Evolutionary conservation across 202 grass and related monocot genomes (phyloP), one percentile per base, ranked within the genome.

Genomic region (Setaria viridis): DNA sequence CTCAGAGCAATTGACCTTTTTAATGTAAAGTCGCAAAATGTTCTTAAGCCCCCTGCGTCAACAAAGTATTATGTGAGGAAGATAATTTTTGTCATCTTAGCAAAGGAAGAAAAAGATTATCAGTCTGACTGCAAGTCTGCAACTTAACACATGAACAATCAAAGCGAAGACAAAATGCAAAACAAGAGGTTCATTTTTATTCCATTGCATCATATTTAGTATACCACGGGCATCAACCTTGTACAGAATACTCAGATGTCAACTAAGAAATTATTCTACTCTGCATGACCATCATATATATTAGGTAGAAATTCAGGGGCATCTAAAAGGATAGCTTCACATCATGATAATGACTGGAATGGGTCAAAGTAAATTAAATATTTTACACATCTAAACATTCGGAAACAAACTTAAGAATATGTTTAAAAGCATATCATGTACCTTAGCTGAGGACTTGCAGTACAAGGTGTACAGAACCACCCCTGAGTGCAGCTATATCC

Each of bases 391-490:
- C 11, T 53, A 82, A 62, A 69, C 34, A n/a, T 86, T 45, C 2
- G 11, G 25, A 20, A 46, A 20, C 1, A 65, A 78, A 75, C 37
- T 57, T 3, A 12, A 62, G 0, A 77, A 59, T 32, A 19, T 63
- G 85, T 84, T 35, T 45, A 10, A 87, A 63, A 46, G 41, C 34
- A 77, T 33, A 39, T 80, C 39, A 70, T 78, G 56, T 83, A 97
- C 97, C 94, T 93, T 76, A 99, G 87, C 73, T 85, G 86, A 80
- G 97, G 92, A 85, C 88, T 87, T 60, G 84, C 90, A 70, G 86
- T 88, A 76, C 97, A 99, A 84, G 97, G 97, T 70, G 97, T 97
- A 88, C 92, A 91, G 54, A 99, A 99, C 97, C 97, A 99, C 46
- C 97, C 97, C 74, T 99, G 97, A 11, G 92, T 96, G 74, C 97